Percentiles rank a stretch among this genome's conserved stretches.
These are phyloP conservation scores for Penicillium arizonense DNA, from an alignment of 495 filamentous ascomycete genomes.

Conservation along the genomic window DNA sequence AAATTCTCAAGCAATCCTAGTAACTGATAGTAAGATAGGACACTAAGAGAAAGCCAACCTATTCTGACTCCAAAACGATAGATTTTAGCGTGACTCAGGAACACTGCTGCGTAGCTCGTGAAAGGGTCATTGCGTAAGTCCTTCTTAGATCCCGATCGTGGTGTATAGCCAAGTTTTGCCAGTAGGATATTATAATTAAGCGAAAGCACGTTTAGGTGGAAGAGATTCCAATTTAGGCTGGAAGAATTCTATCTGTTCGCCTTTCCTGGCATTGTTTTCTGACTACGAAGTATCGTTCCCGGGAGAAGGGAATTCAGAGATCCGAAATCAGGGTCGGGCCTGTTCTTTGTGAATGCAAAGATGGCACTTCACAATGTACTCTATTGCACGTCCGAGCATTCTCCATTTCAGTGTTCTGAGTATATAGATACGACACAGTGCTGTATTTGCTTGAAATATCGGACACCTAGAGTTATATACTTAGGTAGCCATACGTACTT, in stretches of 20 bases:
- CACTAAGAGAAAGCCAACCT: conserved; percentile 22
- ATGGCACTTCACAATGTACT: no score
- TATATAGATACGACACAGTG: no score
- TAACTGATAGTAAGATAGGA: conserved; percentile 29
- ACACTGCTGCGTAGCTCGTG: conserved; percentile 27
- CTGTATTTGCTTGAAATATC: no score
- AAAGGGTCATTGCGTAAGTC: conserved; percentile 4
- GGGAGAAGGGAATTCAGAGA: no score
- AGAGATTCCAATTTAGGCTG: conserved; percentile 11
- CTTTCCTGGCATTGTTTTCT: not conserved
- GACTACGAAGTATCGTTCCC: not conserved
- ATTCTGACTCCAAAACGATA: conserved; percentile 28
- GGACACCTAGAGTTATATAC: no score
- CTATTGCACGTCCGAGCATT: no score
- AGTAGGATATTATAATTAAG: conserved; percentile 2
- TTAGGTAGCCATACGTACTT: no score
- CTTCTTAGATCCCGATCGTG: conserved; percentile 1
- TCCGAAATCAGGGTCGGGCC: no score
- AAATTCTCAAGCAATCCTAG: conserved; percentile 26
- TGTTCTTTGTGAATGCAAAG: no score
- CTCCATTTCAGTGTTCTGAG: no score
- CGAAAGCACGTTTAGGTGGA: conserved; percentile 4
- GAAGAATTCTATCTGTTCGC: conserved; percentile 11
- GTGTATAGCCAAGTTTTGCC: conserved; percentile 4
- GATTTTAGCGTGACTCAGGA: conserved; percentile 30